Conservation (phyloP, 129 eudicot species). For the Flaveria trinervia region DNA sequence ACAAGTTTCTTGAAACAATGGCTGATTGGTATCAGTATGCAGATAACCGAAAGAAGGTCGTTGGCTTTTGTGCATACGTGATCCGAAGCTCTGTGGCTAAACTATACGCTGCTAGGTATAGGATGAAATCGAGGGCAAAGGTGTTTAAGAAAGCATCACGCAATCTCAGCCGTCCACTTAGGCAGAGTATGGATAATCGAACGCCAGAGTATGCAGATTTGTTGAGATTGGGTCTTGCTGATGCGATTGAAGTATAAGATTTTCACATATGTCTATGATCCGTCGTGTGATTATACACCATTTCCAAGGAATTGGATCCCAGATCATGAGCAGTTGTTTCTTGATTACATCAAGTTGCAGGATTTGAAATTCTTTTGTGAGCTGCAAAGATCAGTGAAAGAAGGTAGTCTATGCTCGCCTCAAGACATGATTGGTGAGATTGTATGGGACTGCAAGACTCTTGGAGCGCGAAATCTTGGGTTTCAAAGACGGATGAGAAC, state of each 20-base stretch:
- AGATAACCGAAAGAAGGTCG: conserved; percentile 87
- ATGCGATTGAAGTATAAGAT: conserved; percentile 82
- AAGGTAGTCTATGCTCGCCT: conserved; percentile 58
- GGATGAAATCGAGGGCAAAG: conserved; percentile 87
- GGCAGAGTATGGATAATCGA: conserved; percentile 57
- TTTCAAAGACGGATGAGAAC: conserved; percentile 8
- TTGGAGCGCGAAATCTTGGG: conserved; percentile 43
- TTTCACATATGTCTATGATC: conserved; percentile 72
- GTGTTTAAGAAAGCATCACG: conserved; percentile 85
- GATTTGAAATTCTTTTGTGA: conserved; percentile 70
- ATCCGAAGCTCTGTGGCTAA: conserved; percentile 83
- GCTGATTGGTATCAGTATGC: conserved; percentile 97
- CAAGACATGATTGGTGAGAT: conserved; percentile 82
- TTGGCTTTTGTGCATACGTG: conserved; percentile 80
- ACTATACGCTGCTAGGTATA: conserved; percentile 91
- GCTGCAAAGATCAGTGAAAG: conserved; percentile 58
- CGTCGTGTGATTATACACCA: conserved; percentile 84
- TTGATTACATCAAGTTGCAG: conserved; percentile 65
- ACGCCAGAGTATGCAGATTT: conserved; percentile 84
- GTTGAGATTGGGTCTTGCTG: conserved; percentile 84
- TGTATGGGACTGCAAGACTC: conserved; percentile 77
- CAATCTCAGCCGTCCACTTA: conserved; percentile 79
- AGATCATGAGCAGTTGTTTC: conserved; percentile 73
- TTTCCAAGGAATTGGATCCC: conserved; percentile 87
- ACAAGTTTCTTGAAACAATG: conserved; percentile 86